Conservation (phyloP, 108 stramenopile genomes). For the Asterionellopsis glacialis region DNA sequence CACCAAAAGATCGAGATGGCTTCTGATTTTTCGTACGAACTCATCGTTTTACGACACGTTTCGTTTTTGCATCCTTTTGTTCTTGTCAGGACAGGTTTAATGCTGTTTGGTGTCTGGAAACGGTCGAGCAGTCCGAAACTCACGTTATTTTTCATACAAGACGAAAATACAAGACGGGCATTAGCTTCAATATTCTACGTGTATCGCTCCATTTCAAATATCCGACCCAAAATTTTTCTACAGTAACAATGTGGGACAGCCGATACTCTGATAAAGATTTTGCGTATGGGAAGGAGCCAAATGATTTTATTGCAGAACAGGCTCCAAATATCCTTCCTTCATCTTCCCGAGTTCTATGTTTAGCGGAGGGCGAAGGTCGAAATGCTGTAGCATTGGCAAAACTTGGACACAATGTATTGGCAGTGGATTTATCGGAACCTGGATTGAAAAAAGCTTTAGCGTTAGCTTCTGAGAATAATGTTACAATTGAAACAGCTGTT, state of each 20-base stretch:
- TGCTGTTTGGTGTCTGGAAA: no score
- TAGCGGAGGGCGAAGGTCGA: constrained; percentile 56
- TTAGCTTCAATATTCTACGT: no score
- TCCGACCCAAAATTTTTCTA: no score
- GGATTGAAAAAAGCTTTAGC: constrained; percentile 40
- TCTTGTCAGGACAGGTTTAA: no score
- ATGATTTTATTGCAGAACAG: constrained; percentile 34
- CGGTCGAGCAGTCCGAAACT: no score
- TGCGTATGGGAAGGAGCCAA: constrained; percentile 47
- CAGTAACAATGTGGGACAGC: constrained; percentile 29
- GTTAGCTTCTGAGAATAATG: constrained; percentile 24
- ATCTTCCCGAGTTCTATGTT: constrained; percentile 20
- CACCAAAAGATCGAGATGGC: no score
- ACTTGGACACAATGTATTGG: constrained; percentile 31
- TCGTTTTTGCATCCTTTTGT: no score
- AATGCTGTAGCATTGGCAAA: constrained; percentile 42
- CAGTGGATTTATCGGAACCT: constrained; percentile 33
- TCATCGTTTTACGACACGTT: no score
- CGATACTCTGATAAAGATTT: constrained; percentile 26
- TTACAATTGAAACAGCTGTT: constrained; percentile 19
- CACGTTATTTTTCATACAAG: no score
- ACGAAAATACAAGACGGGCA: no score
- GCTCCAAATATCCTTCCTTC: constrained; percentile 11
- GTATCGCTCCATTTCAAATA: no score
- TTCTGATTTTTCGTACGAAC: no score